Evolutionary conservation across 768 basidiomycete genomes (phyloP), one percentile per base, ranked within the genome.

Genomic region (Leccinum olivaceopallidum): DNA sequence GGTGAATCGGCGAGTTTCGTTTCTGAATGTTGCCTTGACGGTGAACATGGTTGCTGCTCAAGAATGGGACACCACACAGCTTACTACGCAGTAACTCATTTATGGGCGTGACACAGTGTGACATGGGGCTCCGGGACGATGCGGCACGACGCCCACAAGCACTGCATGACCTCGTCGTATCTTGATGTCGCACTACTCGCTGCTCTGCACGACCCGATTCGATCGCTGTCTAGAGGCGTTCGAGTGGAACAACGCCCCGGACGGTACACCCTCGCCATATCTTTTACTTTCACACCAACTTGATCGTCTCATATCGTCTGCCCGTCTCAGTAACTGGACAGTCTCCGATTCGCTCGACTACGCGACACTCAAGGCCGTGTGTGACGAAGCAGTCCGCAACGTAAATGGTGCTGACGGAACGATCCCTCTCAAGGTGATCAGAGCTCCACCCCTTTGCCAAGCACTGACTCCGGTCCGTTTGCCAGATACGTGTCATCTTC

Each of bases 11-110:
- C 90, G 83, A 59, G 84, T 89, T 71, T 92, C 88, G 58, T 73
- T 74, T 57, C 81, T 77, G 71, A 90, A 91, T 22, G 88, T 88
- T n/a, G 85, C 89, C 75, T 92, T 92, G 69, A 92, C 82, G 59
- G 84, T 84, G 78, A 91, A 90, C 83, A 87, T 86, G 75, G 78
- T 73, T 65, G 64, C 51, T 57, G 71, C 30, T 26, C 63, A 61
- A 71, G 69, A 32, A 34, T 48, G 62, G 56, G 51, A 42, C 26
- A 30, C 30, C 30, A 30, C 30, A 9, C 30, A 9, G 30, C 30
- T 30, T 30, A 30, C 30, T 30, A 30, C 55, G 20, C 57, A 58
- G 56, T 52, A 42, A 58, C 50, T 50, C 50, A 63, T 69, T 65
- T 65, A 67, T 59, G 42, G 42, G 49, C 18, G 71, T 74, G 68